Evolutionary conservation across 2,329 filamentous ascomycete species (phyloP), one percentile per base, ranked within the genome.

Genomic region (Ophiocordyceps camponoti-floridani): DNA sequence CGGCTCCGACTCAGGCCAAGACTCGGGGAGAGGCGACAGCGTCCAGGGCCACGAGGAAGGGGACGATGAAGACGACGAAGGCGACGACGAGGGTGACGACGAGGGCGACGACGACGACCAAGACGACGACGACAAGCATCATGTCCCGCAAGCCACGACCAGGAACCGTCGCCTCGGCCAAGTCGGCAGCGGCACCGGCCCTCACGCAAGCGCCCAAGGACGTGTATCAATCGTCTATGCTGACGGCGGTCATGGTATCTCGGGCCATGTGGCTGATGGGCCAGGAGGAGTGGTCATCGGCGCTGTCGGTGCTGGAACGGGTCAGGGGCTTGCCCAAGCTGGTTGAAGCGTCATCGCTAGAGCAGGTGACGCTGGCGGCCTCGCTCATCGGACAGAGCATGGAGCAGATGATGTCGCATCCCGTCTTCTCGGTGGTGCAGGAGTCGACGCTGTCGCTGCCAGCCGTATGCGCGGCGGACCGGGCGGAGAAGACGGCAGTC

Each of bases 391-490:
- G 76, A 14, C 73, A 82, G 58, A 82, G 79, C 49, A 69, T 82
- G 53, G 75, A 81, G 42, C 72, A 81, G 54, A 84, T 94, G 67
- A 73, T 79, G 12, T 72, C 74, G 4, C 84, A 94, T 59, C 80
- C 88, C 3, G 82, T 91, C 4, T 93, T 89, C 59, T 93, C 85
- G 16, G 83, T 89, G 10, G 73, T 96, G 14, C 84, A 89, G 41
- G 91, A 98, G 54, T 95, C 91, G 0, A 94, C 87, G 0, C 79
- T 95, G 26, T 93, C 87, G 0, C 82, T 89, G 47, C 86, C 88
- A 1, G 79, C 84, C 0, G 68, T 89, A 35, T 64, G 65, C 23
- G 56, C 62, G 26, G 70, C 58, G 11, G 62, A 68, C 40, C 58
- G 61, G 28, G 70, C 58, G 11, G 62, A 68, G 40, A 58, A 60